Evolutionary conservation across 2,329 filamentous ascomycete species (phyloP), one percentile per base, ranked within the genome.

Genomic region (Orbilia blumenaviensis): DNA sequence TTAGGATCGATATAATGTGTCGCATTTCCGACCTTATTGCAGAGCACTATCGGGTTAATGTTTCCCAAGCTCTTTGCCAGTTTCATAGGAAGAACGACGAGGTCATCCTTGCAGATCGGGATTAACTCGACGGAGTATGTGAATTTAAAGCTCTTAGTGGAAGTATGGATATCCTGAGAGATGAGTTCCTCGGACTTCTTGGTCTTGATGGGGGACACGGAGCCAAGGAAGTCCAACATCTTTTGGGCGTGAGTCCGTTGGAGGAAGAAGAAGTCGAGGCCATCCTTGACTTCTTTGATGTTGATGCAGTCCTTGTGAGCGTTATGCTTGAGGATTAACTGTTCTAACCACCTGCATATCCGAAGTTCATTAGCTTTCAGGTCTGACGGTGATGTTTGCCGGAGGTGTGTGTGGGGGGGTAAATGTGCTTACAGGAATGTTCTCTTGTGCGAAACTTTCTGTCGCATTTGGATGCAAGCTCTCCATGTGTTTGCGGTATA

Each of bases 401-500:
- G 7, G 7, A 14, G 46, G 7, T 7, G 14, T 25, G 36, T 25
- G 27, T 38, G 10, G 18, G 14, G 14, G 23, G 5, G 12, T n/a
- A 12, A 16, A 10, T 0, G 14, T 2, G 8, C 71, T 82, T 88
- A 92, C 72, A 92, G 83, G 83, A 92, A 92, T 0, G 90, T 92
- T 80, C 95, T 87, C 88, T 98, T 99, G 85, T 99, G 95, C 3
- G 92, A 89, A 41, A 99, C 95, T 85, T 98, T 97, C 83, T 99
- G 95, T 78, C 95, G 90, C 67, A 99, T 93, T 85, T 99, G 96
- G 6, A 98, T 94, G 75, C 89, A 90, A 0, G 95, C 94, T 80
- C 93, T 87, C 94, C 94, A 99, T 62, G 94, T 94, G 84, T 98
- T 96, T 82, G 93, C 92, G 21, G 95, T 98, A 83, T 94, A 99